Evolutionary conservation across 2,329 filamentous ascomycete genomes (phyloP).

Genomic region (Karstenula rhodostoma): DNA sequence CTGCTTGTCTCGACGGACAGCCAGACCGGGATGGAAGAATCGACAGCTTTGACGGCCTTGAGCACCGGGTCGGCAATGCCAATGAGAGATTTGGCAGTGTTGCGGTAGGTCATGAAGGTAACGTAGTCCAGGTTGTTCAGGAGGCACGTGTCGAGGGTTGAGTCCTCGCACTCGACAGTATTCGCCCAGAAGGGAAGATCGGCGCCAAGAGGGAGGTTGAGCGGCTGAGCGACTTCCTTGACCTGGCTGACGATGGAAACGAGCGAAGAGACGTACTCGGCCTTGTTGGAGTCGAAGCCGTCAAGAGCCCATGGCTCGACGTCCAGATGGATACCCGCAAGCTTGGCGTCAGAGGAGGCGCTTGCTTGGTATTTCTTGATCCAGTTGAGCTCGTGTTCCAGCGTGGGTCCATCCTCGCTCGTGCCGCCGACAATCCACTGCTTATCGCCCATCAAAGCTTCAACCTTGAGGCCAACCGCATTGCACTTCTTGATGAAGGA

Average conservation of each 20-base stretch:
- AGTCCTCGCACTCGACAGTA: constrained; percentile 15
- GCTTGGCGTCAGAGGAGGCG: constrained; percentile 13
- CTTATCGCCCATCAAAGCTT: constrained; percentile 18
- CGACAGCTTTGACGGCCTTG: background rate
- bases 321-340: constrained; percentile 20
- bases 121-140: constrained; percentile 14
- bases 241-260: constrained; percentile 12
- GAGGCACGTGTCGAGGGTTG: constrained; percentile 19
- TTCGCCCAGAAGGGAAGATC: constrained; percentile 23
- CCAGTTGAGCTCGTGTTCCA: constrained; percentile 17
- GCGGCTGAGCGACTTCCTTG: constrained; percentile 1
- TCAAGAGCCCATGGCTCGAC: constrained; percentile 21
- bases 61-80: constrained; percentile 17
- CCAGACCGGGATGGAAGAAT: constrained; percentile 12
- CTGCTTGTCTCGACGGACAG: constrained; percentile 19
- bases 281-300: constrained; percentile 15
- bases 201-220: constrained; percentile 15
- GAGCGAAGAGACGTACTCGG: constrained; percentile 12
- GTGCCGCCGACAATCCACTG: constrained; percentile 19
- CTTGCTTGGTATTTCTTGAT: constrained; percentile 18
- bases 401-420: constrained; percentile 15
- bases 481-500: constrained; percentile 20
- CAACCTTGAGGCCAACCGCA: constrained; percentile 17
- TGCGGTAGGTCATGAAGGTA: constrained; percentile 24
- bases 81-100: constrained; percentile 11